phyloP scores from a whole-genome alignment of 257 asterid species.

The Prunella vulgaris region DNA sequence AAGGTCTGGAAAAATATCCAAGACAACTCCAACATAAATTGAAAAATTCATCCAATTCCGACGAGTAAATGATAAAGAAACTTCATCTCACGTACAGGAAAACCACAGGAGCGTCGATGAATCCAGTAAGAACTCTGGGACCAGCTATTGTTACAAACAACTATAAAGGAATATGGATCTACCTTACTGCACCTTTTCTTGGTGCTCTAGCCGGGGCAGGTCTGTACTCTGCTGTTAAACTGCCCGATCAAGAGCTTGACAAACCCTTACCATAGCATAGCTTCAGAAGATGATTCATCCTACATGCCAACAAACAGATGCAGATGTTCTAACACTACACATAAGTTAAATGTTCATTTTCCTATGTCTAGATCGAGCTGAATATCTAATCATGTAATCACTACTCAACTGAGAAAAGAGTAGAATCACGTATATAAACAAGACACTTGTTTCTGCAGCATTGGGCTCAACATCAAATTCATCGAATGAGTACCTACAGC shows the following conservation, averaged over 20 bases:
- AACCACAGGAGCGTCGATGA: slow-evolving; percentile 84
- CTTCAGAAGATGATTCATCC: slow-evolving; percentile 38
- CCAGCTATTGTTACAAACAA: slow-evolving; percentile 82
- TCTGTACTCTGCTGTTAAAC: slow-evolving; percentile 62
- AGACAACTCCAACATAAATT: too few species aligned
- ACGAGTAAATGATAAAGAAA: too few species aligned
- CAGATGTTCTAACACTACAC: slow-evolving; percentile 38
- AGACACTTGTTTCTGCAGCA: background rate
- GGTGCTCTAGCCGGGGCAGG: slow-evolving; percentile 86
- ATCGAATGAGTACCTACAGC: background rate
- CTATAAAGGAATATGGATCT: slow-evolving; percentile 71
- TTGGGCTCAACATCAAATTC: background rate
- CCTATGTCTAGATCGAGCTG: too few species aligned
- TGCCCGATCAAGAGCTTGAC: slow-evolving; percentile 42
- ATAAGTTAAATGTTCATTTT: too few species aligned
- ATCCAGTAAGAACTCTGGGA: slow-evolving; percentile 81
- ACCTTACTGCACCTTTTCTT: slow-evolving; percentile 68
- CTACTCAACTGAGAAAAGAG: background rate
- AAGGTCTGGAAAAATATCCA: too few species aligned
- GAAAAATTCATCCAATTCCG: too few species aligned
- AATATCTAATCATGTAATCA: background rate
- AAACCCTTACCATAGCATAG: slow-evolving; percentile 46
- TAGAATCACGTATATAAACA: background rate
- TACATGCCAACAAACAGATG: slow-evolving; percentile 17
- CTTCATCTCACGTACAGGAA: slow-evolving; percentile 30